A percentile compares a stretch with the other conserved stretches of the same genome.
Evolutionary conservation across 345 rosid genomes (phyloP).

Genomic region (Salix suchowensis): DNA sequence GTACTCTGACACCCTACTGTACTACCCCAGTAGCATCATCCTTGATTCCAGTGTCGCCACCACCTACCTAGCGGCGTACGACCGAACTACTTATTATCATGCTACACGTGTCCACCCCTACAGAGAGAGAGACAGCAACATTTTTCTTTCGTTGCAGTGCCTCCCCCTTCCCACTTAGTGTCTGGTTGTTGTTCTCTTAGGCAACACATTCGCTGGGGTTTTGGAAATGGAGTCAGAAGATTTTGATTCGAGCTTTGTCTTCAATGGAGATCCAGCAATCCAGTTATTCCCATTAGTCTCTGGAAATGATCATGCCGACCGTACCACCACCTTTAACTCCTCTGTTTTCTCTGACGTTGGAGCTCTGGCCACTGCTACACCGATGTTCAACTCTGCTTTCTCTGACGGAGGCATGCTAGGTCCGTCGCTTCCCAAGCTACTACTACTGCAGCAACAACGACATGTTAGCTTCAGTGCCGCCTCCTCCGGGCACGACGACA

Average conservation of each 20-base stretch:
- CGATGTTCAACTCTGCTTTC: neutral
- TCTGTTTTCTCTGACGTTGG: conserved; percentile 8
- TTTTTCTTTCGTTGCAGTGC: no score
- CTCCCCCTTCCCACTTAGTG: no score
- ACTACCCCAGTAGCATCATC: conserved; percentile 19
- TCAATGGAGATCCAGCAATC: neutral
- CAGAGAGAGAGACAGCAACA: neutral
- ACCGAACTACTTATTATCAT: no score
- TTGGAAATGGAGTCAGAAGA: conserved; percentile 7
- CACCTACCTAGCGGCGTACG: neutral
- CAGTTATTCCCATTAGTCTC: neutral
- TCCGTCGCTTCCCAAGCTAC: neutral
- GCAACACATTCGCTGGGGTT: neutral
- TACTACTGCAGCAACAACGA: no score
- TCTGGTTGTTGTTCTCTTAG: no score
- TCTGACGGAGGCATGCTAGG: neutral
- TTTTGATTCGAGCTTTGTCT: neutral
- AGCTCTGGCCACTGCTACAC: conserved; percentile 16
- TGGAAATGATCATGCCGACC: neutral
- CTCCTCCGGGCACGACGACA: neutral
- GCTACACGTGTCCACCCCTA: conserved; percentile 30
- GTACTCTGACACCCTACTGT: neutral
- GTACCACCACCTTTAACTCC: neutral
- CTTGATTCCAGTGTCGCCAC: conserved; percentile 36
- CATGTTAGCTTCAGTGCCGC: neutral